These are phyloP conservation scores for Trichoderma reesei DNA, from an alignment of 495 filamentous ascomycete genomes.

Conservation along the genomic window DNA sequence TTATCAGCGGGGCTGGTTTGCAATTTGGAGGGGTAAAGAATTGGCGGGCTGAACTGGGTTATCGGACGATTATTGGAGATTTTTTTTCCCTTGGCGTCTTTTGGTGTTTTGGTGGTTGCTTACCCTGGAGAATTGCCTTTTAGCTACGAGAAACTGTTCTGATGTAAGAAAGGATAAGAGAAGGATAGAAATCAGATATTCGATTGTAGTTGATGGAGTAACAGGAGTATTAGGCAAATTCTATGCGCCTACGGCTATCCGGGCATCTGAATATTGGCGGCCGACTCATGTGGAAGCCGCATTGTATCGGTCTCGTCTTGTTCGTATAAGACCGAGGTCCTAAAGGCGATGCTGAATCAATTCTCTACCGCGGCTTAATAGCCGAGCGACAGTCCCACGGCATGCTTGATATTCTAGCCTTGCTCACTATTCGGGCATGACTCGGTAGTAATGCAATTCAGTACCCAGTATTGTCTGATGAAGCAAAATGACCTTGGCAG, in stretches of 20 bases:
- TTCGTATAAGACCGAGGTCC: constrained; percentile 1
- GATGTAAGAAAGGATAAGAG: neutral
- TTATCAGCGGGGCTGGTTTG: neutral
- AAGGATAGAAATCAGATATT: neutral
- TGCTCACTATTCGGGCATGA: no score
- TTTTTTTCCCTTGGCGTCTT: neutral
- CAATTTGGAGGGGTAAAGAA: neutral
- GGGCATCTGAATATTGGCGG: neutral
- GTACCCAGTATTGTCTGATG: no score
- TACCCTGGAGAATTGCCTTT: neutral
- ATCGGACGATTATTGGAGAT: neutral
- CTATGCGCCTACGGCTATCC: neutral
- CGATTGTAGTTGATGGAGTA: neutral
- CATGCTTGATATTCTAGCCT: no score
- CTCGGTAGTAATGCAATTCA: no score
- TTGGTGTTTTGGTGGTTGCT: neutral
- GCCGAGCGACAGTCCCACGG: neutral
- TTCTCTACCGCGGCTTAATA: neutral
- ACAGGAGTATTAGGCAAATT: neutral
- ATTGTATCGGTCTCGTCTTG: neutral
- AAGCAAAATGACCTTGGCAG: no score
- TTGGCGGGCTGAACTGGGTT: neutral
- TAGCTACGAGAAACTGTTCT: neutral
- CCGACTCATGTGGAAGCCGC: neutral
- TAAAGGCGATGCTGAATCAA: neutral